A percentile compares a stretch with the other conserved stretches of the same genome.
Evolutionary conservation across 192 early-diverging fungal species (phyloP).

Genomic region (Mortierella hygrophila): DNA sequence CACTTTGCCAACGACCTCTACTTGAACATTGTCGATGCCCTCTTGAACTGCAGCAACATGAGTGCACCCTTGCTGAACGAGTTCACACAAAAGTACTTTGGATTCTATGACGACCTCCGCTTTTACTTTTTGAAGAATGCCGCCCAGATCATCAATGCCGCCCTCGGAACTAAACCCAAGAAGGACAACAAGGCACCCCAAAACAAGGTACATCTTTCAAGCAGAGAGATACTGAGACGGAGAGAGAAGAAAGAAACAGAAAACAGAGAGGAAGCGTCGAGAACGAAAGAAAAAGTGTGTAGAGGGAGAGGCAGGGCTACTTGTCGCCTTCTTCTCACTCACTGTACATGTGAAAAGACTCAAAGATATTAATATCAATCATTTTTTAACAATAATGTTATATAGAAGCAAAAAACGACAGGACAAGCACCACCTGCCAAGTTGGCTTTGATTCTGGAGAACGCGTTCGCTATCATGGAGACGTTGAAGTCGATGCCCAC

Average conservation of each 20-base stretch:
- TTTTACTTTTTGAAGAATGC: conserved; percentile 85
- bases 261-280: too few species aligned
- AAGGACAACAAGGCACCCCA: conserved; percentile 27
- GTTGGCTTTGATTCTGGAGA: conserved; percentile 62
- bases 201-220: conserved; percentile 15
- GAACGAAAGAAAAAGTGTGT: too few species aligned
- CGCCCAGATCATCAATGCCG: conserved; percentile 55
- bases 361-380: neutral
- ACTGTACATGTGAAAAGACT: neutral
- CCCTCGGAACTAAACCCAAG: conserved; percentile 27
- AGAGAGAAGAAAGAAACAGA: too few species aligned
- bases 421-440: conserved; percentile 37
- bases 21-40: conserved; percentile 62
- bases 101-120: conserved; percentile 87
- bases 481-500: conserved; percentile 71
- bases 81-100: conserved; percentile 78
- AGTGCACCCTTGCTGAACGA: conserved; percentile 72
- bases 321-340: too few species aligned
- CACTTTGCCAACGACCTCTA: conserved; percentile 83
- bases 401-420: conserved; percentile 53
- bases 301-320: too few species aligned
- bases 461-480: conserved; percentile 72
- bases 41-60: conserved; percentile 70
- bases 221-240: too few species aligned
- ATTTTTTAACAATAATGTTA: neutral